Base-by-base conservation (phyloP, 371 early-diverging fungal species). In the Zychaea mexicana region DNA sequence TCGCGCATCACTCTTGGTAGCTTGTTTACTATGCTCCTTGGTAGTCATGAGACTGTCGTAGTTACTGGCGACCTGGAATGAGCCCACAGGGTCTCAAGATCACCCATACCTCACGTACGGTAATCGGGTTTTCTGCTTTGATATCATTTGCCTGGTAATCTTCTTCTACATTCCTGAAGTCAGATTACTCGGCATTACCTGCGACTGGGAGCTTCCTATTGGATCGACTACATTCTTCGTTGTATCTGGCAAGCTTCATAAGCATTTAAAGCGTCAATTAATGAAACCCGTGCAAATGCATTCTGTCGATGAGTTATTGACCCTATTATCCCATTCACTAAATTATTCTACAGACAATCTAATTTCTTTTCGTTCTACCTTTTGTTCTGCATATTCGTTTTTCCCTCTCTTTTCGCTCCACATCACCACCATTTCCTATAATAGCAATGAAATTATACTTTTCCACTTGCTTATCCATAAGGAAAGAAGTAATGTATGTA, bases 141-240 rank as follows among this genome's bases (percentile, higher is more conserved):
- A 88, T 10, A 66, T 74, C 15, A 52, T 79, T 22, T 62, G 82
- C 22, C 64, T 85, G 12, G 31, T 88, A 36, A 66, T 89, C 13
- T 79, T 85, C 62, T 66, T 91, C 30, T 91, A 91, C 66, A 78
- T 91, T 15, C 90, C 91, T 1, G 79, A 70, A 0, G 61, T 88
- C 68, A 83, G 81, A 69, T 84, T 89, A 60, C 56, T 69, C 38
- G 67, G 76, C 33, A 83, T 92, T 32, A 73, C 78, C 27, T 89
- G 88, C 83, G 91, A 92, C 71, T 91, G 92, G 90, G 88, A 86
- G n/a, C 52, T 87, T 6, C 84, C 83, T 39, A 54, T 82, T 21
- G 78, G 71, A 17, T 68, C 83, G 5, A 58, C 81, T 55, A 55
- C 88, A 7, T 57, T 85, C 21, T 88, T 80, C 57, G 67, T 85